Evolutionary conservation across 805 yeast genomes (phyloP).

Genomic region (Candida loeiensis): DNA sequence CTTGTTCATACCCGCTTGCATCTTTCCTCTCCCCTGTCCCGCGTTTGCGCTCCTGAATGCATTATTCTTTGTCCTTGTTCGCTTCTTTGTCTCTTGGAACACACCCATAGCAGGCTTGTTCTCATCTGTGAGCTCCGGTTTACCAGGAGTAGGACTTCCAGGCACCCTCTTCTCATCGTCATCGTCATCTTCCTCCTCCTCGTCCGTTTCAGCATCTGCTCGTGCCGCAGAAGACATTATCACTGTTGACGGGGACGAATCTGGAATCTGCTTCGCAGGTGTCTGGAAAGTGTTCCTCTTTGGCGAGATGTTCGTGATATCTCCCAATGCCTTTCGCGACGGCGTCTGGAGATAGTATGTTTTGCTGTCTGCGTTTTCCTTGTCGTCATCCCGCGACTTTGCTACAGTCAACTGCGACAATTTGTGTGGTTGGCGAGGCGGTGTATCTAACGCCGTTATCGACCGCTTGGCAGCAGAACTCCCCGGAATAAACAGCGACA

Average conservation of each 20-base stretch:
- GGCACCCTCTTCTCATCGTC: constrained; percentile 3
- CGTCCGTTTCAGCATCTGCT: constrained; percentile 4
- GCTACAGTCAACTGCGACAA: constrained; percentile 20
- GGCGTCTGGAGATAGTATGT: constrained; percentile 29
- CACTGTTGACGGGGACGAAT: constrained; percentile 43
- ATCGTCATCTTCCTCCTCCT: constrained; percentile 5
- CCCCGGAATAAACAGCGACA: constrained; percentile 4
- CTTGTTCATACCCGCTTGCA: constrained; percentile 41
- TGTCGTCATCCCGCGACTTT: constrained; percentile 12
- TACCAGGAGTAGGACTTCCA: constrained; percentile 6
- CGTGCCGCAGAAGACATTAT: constrained; percentile 20
- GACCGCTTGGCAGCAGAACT: constrained; percentile 30
- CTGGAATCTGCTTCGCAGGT: constrained; percentile 13
- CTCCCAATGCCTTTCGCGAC: constrained; percentile 26
- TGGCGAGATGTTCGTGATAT: constrained; percentile 23
- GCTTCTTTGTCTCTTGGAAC: constrained; percentile 9
- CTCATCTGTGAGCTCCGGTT: constrained; percentile 4
- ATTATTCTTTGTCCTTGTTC: constrained; percentile 3
- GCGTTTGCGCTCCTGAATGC: constrained; percentile 4
- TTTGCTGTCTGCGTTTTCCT: constrained; percentile 10
- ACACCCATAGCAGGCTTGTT: constrained; percentile 9
- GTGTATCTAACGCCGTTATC: constrained; percentile 36
- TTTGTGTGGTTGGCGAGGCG: constrained; percentile 34
- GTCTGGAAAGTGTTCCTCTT: constrained; percentile 2
- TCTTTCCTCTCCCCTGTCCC: constrained; percentile 11